Evolutionary conservation across 2,329 filamentous ascomycete genomes (phyloP), one percentile per base, ranked within the genome.

Genomic region (Elsinoe batatas): DNA sequence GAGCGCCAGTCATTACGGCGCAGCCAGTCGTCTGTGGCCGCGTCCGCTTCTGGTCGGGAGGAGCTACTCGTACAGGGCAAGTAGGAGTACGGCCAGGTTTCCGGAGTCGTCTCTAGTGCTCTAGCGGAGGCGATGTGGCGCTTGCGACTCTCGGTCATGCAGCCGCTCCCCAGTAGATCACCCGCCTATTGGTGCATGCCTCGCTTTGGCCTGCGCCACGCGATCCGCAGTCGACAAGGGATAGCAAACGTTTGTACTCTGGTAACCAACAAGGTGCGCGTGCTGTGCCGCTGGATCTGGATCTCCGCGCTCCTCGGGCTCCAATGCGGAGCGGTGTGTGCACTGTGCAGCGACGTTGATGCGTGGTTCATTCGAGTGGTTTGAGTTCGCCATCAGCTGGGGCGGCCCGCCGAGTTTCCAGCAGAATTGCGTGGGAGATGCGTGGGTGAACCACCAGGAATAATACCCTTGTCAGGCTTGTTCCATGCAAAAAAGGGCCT

Each of bases 151-250:
- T 37, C 47, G 47, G 47, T 51, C 26, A 51, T 51, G 47, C 47
- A 51, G 32, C 47, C 47, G 47, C 47, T 37, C 47, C 33, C 47
- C 33, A 51, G 47, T 22, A 51, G 32, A 51, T 51, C 32, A 32
- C 17, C 33, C 18, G 47, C 32, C 33, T 37, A 51, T 51, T 51
- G 47, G 47, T 51, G 47, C 18, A 37, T 37, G 13, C 30, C 33
- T 51, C 47, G 47, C 47, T 51, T 51, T 13, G 47, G 32, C 18
- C 32, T 51, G 47, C 47, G 47, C 47, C 47, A 51, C 47, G 47
- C n/a, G 32, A 32, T 51, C 32, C 35, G 47, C 47, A 38, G 33
- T 36, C 15, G 47, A 51, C 47, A 51, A 51, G 47, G 47, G 33
- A 51, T 35, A 38, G 26, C 44, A 17, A 49, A 49, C 44, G 44